Conservation (phyloP, 2,329 filamentous ascomycete genomes). For the Simplicillium aogashimaense region DNA sequence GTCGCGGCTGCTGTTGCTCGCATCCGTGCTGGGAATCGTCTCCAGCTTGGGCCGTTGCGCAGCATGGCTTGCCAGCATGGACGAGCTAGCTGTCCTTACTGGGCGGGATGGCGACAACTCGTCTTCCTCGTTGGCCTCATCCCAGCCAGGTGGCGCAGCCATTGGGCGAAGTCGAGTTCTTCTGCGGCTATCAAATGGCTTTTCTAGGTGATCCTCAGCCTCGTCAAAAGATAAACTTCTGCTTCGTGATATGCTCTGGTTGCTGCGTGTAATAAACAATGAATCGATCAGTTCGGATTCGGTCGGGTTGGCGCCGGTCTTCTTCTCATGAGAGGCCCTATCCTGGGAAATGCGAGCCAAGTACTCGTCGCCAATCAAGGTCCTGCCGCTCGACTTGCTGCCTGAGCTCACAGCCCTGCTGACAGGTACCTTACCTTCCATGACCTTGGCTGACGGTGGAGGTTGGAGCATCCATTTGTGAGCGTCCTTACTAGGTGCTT, state of each 20-base stretch:
- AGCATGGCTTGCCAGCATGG: slow-evolving; percentile 19
- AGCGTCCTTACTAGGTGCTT: slow-evolving; percentile 57
- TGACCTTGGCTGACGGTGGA: slow-evolving; percentile 78
- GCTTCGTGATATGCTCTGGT: slow-evolving; percentile 20
- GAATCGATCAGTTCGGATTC: slow-evolving; percentile 35
- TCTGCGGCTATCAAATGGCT: slow-evolving; percentile 16
- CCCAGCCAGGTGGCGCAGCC: slow-evolving; percentile 17
- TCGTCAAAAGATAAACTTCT: slow-evolving; percentile 27
- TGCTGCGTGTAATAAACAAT: slow-evolving; percentile 23
- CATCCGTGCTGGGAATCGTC: slow-evolving; percentile 34
- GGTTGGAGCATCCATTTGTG: slow-evolving; percentile 90
- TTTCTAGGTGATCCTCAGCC: slow-evolving; percentile 11
- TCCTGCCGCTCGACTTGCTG: slow-evolving; percentile 38
- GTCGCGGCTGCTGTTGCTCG: slow-evolving; percentile 15
- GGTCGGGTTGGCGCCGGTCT: slow-evolving; percentile 25
- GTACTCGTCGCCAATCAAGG: slow-evolving; percentile 27
- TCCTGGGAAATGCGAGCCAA: slow-evolving; percentile 21
- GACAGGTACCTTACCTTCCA: slow-evolving; percentile 75
- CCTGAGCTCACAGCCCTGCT: slow-evolving; percentile 50
- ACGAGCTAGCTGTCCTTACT: slow-evolving; percentile 15
- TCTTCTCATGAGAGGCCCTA: slow-evolving; percentile 33
- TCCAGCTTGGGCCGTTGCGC: slow-evolving; percentile 33
- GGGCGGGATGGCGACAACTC: slow-evolving; percentile 14
- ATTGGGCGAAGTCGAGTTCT: slow-evolving; percentile 16
- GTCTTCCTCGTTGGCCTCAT: slow-evolving; percentile 17